Base-by-base conservation (phyloP, 2,329 filamentous ascomycete species). In the Amauroascus niger region DNA sequence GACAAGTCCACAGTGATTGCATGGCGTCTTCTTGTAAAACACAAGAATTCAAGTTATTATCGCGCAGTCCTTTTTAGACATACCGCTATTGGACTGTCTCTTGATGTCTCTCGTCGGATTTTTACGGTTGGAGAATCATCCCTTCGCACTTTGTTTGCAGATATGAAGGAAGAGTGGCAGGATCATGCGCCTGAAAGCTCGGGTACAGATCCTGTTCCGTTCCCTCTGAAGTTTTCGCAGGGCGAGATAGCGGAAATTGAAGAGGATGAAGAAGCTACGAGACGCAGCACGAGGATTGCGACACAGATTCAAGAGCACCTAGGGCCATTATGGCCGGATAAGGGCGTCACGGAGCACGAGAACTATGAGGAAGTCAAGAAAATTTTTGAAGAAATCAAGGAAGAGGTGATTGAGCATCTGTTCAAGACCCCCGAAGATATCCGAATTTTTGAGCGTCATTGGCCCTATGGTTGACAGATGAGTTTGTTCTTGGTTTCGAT, bases 21-120 rank as follows among this genome's bases (percentile, higher is more conserved):
- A 24, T 59, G 57, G 57, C 49, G 55, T n/a, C 40, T 33, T 9
- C 49, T 57, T 14, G 50, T 57, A 1, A 35, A 54, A 16, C 26
- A 45, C 3, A 54, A 57, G 24, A 59, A 49, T n/a, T 46, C 55
- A 7, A 37, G 13, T 1, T 50, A 57, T 16, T 55, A 55, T 40
- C 14, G 33, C 5, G 55, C 53, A 6, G 44, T 55, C 4, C 39
- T 32, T 28, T 57, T 59, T 18, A 18, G 32, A 20, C 13, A 40
- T 28, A 39, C 54, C 16, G 9, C 20, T 4, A 22, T 6, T 1
- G 50, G 33, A 22, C 18, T 20, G 3, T 24, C 53, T n/a, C 32
- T 53, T 11, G 9, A 40, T 40, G 46, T 56, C n/a, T 28, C 50
- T 16, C 45, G 26, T 3, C 30, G 28, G 18, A 24, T 56, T n/a